Conservation (phyloP, 768 basidiomycete genomes). For the Galerina marginata region DNA sequence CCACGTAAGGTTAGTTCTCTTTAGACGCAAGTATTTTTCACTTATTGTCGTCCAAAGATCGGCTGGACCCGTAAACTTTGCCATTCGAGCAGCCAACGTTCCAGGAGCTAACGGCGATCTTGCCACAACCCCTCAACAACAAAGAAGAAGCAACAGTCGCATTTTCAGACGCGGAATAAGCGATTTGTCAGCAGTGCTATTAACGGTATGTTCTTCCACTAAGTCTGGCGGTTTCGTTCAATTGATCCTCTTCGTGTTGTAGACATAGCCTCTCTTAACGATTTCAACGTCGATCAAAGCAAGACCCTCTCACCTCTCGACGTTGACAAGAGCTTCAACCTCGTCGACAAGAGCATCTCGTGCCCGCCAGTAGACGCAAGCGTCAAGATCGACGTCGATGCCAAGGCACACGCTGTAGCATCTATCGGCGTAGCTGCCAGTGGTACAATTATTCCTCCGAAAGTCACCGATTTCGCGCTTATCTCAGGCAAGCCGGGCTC, state of each 20-base stretch:
- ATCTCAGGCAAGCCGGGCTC: slow-evolving; percentile 34
- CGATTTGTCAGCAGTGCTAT: slow-evolving; percentile 34
- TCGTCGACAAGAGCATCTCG: slow-evolving; percentile 34
- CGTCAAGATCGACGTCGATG: slow-evolving; percentile 34
- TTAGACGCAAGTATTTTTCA: not conserved
- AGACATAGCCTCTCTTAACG: slow-evolving; percentile 30
- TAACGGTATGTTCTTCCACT: slow-evolving; percentile 24
- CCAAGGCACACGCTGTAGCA: slow-evolving; percentile 38
- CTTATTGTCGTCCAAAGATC: not conserved
- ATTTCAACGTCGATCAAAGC: slow-evolving; percentile 36
- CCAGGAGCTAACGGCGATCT: slow-evolving; percentile 35
- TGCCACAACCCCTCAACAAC: slow-evolving; percentile 17
- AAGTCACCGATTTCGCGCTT: slow-evolving; percentile 40
- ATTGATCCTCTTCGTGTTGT: slow-evolving; percentile 15
- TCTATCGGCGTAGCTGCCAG: slow-evolving; percentile 44
- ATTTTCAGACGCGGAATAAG: slow-evolving; percentile 28
- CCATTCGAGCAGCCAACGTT: slow-evolving; percentile 36
- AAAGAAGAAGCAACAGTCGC: slow-evolving; percentile 18
- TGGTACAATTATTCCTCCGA: slow-evolving; percentile 53
- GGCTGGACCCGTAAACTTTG: slow-evolving; percentile 36
- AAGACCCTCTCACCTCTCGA: slow-evolving; percentile 35
- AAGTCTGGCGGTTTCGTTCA: not conserved
- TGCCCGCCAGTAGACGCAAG: slow-evolving; percentile 31
- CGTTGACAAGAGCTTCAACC: slow-evolving; percentile 34
- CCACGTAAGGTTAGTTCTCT: slow-evolving; percentile 4